Evolutionary conservation across 805 yeast genomes (phyloP), one percentile per base, ranked within the genome.

Genomic region (Myxozyma nipponensis): DNA sequence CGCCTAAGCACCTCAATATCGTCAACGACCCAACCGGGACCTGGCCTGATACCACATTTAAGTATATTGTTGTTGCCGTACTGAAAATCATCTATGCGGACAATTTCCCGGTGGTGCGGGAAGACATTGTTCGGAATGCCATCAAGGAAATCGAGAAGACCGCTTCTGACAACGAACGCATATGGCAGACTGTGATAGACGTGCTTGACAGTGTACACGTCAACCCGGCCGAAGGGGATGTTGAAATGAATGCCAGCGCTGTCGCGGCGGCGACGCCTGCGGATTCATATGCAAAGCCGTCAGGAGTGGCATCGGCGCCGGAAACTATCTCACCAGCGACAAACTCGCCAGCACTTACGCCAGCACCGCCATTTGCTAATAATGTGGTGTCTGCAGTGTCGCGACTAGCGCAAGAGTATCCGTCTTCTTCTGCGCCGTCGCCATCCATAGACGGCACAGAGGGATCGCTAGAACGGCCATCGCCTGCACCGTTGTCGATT

Each of bases 31-130:
- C 69, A 17, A 55, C 65, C 4, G 55, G 54, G 28, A 60, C 58
- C n/a, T 70, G 73, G 72, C 58, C 62, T 44, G 68, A 64, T 42
- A 62, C 63, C 46, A 56, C 69, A 39, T 64, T 61, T 58, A 69
- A 70, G 52, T 60, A 67, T n/a, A 61, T 66, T 17, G 54, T 62
- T 9, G 54, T 63, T 4, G 52, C 68, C 10, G 55, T 69, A 28
- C 48, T 70, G 36, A 45, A 62, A 26, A 57, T 69, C 6, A 55
- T 70, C 15, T 54, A 58, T 46, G 63, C 65, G 45, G 72, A 69
- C 46, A 46, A 58, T 9, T 53, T 46, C 39, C 69, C 69, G 13
- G 53, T 54, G 7, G 50, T 54, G 26, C 55, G 53, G 21, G 54
- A 46, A 7, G 39, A 40, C n/a, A 44, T 62, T n/a, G 58, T 61